Conservation (phyloP, 805 yeast species). For the Saccharomycopsis schoenii region DNA sequence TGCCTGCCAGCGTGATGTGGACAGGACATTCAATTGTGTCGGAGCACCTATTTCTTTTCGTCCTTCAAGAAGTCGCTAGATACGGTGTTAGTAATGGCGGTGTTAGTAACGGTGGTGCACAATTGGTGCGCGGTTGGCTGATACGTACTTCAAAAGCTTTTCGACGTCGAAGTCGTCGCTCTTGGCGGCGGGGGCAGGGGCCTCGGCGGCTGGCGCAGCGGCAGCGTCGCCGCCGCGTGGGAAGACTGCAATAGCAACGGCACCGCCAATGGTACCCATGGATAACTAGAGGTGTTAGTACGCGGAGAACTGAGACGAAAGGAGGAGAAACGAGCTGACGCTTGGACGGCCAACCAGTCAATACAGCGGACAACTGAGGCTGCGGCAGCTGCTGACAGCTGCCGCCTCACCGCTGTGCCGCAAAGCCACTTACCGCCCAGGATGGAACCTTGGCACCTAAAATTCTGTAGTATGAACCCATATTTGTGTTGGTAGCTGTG, state of each 20-base stretch:
- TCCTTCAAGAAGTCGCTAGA: constrained; percentile 25
- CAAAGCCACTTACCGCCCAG: constrained; percentile 15
- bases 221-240: constrained; percentile 19
- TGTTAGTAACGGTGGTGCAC: too few species aligned
- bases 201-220: constrained; percentile 22
- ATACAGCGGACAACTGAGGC: too few species aligned
- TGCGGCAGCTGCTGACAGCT: too few species aligned
- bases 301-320: too few species aligned
- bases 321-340: too few species aligned
- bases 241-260: constrained; percentile 25
- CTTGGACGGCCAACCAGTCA: too few species aligned
- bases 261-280: constrained; percentile 26
- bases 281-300: constrained; percentile 23
- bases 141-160: constrained; percentile 25
- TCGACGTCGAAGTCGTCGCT: constrained; percentile 27
- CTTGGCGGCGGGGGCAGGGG: constrained; percentile 21
- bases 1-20: too few species aligned
- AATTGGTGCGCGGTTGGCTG: too few species aligned
- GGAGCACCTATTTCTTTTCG: constrained; percentile 1
- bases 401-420: too few species aligned
- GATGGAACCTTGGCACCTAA: constrained; percentile 18
- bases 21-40: too few species aligned
- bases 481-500: background rate
- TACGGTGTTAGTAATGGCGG: background rate
- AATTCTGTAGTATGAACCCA: constrained; percentile 18